phyloP scores from a whole-genome alignment of 2,329 filamentous ascomycete species.

The Cladophialophora psammophila region DNA sequence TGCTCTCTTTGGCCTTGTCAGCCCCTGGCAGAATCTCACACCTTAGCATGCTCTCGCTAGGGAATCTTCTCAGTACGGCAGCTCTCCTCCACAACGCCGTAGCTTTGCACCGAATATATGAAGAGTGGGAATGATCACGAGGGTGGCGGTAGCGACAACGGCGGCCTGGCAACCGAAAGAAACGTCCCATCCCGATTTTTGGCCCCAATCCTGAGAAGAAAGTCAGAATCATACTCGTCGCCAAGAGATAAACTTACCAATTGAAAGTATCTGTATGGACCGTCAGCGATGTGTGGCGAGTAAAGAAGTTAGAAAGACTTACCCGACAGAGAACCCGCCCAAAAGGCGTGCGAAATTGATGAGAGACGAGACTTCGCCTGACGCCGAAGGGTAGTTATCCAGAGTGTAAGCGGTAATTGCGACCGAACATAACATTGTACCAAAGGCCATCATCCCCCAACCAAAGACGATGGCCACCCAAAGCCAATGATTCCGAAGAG shows the following conservation, averaged over 20 bases:
- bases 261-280: no score
- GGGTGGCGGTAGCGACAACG: slow-evolving; percentile 46
- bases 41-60: no score
- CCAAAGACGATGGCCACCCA: slow-evolving; percentile 57
- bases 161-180: slow-evolving; percentile 58
- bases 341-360: slow-evolving; percentile 58
- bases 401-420: slow-evolving; percentile 60
- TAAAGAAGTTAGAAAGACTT: slow-evolving; percentile 36
- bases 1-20: no score
- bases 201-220: slow-evolving; percentile 59
- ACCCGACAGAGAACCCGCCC: slow-evolving; percentile 56
- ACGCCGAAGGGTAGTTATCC: slow-evolving; percentile 62
- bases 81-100: no score
- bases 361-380: slow-evolving; percentile 61
- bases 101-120: slow-evolving; percentile 33
- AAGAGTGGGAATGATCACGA: slow-evolving; percentile 51
- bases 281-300: no score
- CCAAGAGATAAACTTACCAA: no score
- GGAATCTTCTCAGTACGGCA: no score
- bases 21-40: no score
- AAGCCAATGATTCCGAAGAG: slow-evolving; percentile 58
- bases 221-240: no score
- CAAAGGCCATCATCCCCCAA: slow-evolving; percentile 59
- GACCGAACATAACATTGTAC: slow-evolving; percentile 45
- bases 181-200: slow-evolving; percentile 50